These are phyloP conservation scores for Phaeoacremonium minimum DNA, from an alignment of 2,329 filamentous ascomycete species.

Conservation along the genomic window DNA sequence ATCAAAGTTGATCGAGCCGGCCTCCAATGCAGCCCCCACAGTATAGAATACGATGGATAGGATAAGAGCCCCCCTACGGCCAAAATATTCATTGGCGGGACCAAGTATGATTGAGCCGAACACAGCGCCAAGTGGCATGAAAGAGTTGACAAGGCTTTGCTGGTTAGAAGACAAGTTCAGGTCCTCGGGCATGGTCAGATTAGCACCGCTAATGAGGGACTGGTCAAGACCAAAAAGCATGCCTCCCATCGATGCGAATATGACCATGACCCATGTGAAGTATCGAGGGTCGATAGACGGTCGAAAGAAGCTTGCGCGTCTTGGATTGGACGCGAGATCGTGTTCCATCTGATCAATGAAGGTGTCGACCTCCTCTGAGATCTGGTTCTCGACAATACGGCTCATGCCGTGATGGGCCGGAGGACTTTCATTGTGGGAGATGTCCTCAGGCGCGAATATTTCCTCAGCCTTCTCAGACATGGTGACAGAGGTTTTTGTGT, in stretches of 20 bases:
- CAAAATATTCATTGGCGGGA: slow-evolving; percentile 63
- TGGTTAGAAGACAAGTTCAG: slow-evolving; percentile 50
- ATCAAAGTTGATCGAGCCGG: slow-evolving; percentile 62
- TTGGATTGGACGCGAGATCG: slow-evolving; percentile 24
- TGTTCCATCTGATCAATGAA: slow-evolving; percentile 36
- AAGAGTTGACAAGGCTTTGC: slow-evolving; percentile 64
- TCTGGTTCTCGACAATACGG: too few species aligned
- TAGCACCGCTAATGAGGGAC: slow-evolving; percentile 67
- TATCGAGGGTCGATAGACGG: slow-evolving; percentile 56
- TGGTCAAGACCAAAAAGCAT: slow-evolving; percentile 70
- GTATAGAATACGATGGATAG: slow-evolving; percentile 68
- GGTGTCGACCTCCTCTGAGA: slow-evolving; percentile 31
- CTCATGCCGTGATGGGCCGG: too few species aligned
- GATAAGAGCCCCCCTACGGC: slow-evolving; percentile 64
- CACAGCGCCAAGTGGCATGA: slow-evolving; percentile 69
- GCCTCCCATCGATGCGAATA: slow-evolving; percentile 72
- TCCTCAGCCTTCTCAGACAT: too few species aligned
- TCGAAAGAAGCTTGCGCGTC: slow-evolving; percentile 39
- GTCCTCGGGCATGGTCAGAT: slow-evolving; percentile 59
- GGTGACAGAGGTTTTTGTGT: too few species aligned
- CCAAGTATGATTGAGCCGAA: slow-evolving; percentile 64
- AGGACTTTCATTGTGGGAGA: too few species aligned
- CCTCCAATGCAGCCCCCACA: slow-evolving; percentile 63
- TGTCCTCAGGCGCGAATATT: too few species aligned
- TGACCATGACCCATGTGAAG: slow-evolving; percentile 67